These are phyloP conservation scores for Backusella morwellensis DNA, from an alignment of 192 early-diverging fungal genomes.

Conservation along the genomic window DNA sequence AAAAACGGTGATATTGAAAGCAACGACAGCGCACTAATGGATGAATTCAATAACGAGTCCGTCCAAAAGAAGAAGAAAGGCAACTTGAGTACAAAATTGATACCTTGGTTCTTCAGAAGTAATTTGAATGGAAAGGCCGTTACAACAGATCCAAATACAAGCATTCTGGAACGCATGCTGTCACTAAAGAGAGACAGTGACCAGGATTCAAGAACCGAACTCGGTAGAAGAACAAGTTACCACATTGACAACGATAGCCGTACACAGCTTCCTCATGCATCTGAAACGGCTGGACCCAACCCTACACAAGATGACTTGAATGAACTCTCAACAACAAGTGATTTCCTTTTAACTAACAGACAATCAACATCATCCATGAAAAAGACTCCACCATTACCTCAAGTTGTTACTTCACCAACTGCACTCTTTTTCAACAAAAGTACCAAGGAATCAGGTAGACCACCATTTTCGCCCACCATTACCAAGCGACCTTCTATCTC, in stretches of 20 bases:
- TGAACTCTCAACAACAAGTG: neutral
- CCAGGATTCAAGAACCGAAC: neutral
- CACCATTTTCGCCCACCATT: neutral
- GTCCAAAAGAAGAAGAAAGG: neutral
- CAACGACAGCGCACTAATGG: neutral
- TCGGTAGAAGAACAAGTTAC: neutral
- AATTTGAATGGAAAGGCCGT: neutral
- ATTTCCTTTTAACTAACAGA: conserved; percentile 1
- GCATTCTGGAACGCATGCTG: neutral
- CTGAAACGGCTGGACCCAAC: neutral
- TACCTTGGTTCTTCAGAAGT: conserved; percentile 10
- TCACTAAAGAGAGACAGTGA: neutral
- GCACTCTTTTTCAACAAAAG: neutral
- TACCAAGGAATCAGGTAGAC: neutral
- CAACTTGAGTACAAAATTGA: neutral
- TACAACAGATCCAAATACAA: neutral
- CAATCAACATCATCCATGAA: neutral
- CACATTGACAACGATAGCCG: neutral
- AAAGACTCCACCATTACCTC: neutral
- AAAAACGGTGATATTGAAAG: neutral
- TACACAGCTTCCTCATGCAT: neutral
- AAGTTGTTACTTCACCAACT: neutral
- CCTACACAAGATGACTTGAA: neutral
- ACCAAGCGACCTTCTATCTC: neutral
- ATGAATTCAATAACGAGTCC: neutral